Evolutionary conservation across 768 basidiomycete species (phyloP).

Genomic region (Phaffia australis): DNA sequence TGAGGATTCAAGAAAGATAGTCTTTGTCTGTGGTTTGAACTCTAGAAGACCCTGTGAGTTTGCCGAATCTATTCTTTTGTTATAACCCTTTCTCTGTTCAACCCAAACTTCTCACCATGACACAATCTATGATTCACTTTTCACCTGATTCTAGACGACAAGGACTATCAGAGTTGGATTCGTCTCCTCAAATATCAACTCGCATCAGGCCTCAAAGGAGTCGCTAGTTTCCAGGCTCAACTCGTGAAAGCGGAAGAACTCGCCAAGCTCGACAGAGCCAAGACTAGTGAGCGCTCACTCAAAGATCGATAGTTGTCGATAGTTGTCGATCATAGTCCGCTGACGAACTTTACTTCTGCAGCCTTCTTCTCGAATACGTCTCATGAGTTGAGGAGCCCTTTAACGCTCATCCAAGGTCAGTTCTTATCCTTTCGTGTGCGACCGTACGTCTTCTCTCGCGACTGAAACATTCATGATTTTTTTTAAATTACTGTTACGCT

Average conservation of each 20-base stretch:
- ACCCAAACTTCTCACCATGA: too few species aligned
- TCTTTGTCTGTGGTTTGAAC: slow-evolving; percentile 34
- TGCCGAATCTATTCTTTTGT: slow-evolving; percentile 31
- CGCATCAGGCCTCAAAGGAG: slow-evolving; percentile 28
- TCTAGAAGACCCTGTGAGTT: slow-evolving; percentile 28
- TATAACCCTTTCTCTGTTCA: not conserved
- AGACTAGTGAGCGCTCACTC: slow-evolving; percentile 24
- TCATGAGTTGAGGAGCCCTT: too few species aligned
- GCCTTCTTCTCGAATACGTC: too few species aligned
- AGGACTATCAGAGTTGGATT: slow-evolving; percentile 27
- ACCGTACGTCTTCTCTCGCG: too few species aligned
- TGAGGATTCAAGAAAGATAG: not conserved
- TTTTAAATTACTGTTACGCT: slow-evolving; percentile 34
- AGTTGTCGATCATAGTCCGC: too few species aligned
- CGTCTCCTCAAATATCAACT: slow-evolving; percentile 28
- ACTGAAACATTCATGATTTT: slow-evolving; percentile 17
- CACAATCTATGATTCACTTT: not conserved
- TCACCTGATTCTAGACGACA: too few species aligned
- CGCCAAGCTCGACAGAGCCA: slow-evolving; percentile 5
- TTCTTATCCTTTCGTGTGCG: too few species aligned
- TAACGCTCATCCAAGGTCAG: too few species aligned
- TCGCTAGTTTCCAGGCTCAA: slow-evolving; percentile 32
- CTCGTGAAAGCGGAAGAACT: slow-evolving; percentile 30
- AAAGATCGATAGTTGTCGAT: too few species aligned
- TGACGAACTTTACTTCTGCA: too few species aligned